Conservation (phyloP, 2,329 filamentous ascomycete genomes). For the Phialocephala subalpina region DNA sequence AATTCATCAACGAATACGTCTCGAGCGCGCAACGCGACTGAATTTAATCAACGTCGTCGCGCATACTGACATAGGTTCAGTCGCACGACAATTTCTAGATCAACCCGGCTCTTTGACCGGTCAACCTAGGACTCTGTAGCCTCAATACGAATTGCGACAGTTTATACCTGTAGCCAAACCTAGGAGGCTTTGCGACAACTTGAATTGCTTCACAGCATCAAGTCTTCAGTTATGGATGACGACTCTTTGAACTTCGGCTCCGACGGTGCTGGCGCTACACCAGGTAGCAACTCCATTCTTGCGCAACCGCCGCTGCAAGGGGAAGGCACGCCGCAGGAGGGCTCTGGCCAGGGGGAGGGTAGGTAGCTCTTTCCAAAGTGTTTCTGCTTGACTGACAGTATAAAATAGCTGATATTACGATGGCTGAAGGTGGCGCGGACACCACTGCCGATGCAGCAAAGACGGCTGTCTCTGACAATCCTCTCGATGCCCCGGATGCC, state of each 20-base stretch:
- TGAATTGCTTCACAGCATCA: conserved; percentile 32
- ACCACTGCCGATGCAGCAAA: conserved; percentile 58
- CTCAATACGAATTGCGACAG: conserved; percentile 16
- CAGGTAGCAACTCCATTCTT: conserved; percentile 62
- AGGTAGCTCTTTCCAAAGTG: conserved; percentile 34
- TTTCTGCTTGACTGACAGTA: conserved; percentile 13
- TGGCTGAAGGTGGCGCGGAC: conserved; percentile 57
- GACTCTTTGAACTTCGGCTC: conserved; percentile 64
- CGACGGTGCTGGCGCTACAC: conserved; percentile 63
- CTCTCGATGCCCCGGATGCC: conserved; percentile 73
- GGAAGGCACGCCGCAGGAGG: conserved; percentile 45
- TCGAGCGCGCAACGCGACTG: conserved; percentile 30
- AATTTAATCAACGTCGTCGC: conserved; percentile 28
- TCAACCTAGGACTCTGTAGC: neutral
- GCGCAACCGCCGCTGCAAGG: conserved; percentile 61
- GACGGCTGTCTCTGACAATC: conserved; percentile 66
- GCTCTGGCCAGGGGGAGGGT: conserved; percentile 54
- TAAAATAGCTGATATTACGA: conserved; percentile 64
- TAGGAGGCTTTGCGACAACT: conserved; percentile 42
- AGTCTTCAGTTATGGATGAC: conserved; percentile 62
- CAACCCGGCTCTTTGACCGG: neutral
- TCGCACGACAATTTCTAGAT: neutral
- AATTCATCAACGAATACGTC: conserved; percentile 28
- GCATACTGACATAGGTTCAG: neutral
- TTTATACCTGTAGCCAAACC: conserved; percentile 6